phyloP scores from a whole-genome alignment of 1,284 basidiomycete species.

The Kalmanozyma brasiliensis region DNA sequence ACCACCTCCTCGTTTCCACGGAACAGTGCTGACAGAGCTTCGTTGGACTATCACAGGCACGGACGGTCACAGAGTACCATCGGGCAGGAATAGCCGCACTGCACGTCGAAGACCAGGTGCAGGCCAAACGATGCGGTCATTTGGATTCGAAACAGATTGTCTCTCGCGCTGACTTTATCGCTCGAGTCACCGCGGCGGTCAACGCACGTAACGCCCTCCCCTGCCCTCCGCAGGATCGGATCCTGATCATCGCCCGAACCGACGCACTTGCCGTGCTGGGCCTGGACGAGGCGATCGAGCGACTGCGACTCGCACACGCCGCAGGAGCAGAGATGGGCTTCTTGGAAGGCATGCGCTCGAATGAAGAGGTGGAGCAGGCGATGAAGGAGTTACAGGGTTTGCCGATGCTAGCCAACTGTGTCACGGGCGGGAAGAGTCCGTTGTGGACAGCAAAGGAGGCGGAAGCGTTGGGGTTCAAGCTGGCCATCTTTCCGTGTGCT shows the following conservation, averaged over 20 bases:
- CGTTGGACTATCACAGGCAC: slow-evolving; percentile 49
- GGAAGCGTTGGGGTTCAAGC: slow-evolving; percentile 26
- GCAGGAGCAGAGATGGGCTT: slow-evolving; percentile 85
- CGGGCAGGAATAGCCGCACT: slow-evolving; percentile 79
- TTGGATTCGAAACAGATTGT: slow-evolving; percentile 83
- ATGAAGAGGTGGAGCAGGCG: slow-evolving; percentile 75
- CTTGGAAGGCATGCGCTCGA: slow-evolving; percentile 76
- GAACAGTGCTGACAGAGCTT: no score
- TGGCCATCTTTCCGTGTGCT: slow-evolving; percentile 51
- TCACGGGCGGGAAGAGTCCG: slow-evolving; percentile 40
- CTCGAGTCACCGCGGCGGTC: slow-evolving; percentile 79
- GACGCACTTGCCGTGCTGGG: slow-evolving; percentile 82
- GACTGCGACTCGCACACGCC: slow-evolving; percentile 78
- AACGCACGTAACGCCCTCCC: slow-evolving; percentile 63
- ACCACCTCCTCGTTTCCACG: no score
- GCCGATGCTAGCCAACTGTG: slow-evolving; percentile 45
- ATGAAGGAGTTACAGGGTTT: slow-evolving; percentile 73
- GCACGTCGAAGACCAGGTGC: slow-evolving; percentile 87
- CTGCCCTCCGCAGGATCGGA: slow-evolving; percentile 77
- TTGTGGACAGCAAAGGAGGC: slow-evolving; percentile 38
- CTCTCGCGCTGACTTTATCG: slow-evolving; percentile 78
- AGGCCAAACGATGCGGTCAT: slow-evolving; percentile 80
- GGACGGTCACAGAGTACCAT: slow-evolving; percentile 79
- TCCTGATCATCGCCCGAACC: slow-evolving; percentile 82
- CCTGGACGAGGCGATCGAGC: slow-evolving; percentile 80